These are phyloP conservation scores for Beauveria caledonica DNA, from an alignment of 2,329 filamentous ascomycete genomes.

Conservation along the genomic window DNA sequence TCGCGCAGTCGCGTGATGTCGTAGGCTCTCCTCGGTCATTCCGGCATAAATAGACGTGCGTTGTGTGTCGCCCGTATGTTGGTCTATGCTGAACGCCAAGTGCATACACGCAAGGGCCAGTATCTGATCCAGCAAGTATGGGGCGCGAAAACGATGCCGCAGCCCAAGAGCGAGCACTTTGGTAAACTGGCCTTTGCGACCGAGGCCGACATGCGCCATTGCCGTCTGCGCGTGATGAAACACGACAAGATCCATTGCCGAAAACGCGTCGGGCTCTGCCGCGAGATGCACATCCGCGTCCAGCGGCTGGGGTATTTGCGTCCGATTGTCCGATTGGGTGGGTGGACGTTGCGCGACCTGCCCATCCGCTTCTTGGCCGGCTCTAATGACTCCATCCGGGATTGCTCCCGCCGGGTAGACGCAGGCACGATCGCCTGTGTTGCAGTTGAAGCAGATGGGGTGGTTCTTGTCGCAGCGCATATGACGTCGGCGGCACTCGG, in stretches of 20 bases:
- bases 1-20: background rate
- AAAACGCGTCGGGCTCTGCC: background rate
- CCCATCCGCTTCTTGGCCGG: background rate
- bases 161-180: background rate
- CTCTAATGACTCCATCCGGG: background rate
- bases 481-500: constrained; percentile 20
- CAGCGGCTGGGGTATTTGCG: background rate
- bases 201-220: background rate
- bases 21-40: background rate
- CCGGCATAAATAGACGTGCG: background rate
- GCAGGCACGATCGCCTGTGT: constrained; percentile 18
- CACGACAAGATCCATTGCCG: background rate
- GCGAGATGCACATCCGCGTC: background rate
- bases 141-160: constrained; percentile 15
- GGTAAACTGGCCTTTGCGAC: background rate
- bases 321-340: background rate
- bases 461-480: constrained; percentile 25
- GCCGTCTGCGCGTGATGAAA: constrained; percentile 4
- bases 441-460: constrained; percentile 23
- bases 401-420: constrained; percentile 15
- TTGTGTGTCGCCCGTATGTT: background rate
- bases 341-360: too few relatives aligned
- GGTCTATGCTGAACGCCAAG: background rate
- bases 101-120: constrained; percentile 24
- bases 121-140: constrained; percentile 30